Evolutionary conservation across 2,329 filamentous ascomycete species (phyloP).

Genomic region (Nemania sp.): DNA sequence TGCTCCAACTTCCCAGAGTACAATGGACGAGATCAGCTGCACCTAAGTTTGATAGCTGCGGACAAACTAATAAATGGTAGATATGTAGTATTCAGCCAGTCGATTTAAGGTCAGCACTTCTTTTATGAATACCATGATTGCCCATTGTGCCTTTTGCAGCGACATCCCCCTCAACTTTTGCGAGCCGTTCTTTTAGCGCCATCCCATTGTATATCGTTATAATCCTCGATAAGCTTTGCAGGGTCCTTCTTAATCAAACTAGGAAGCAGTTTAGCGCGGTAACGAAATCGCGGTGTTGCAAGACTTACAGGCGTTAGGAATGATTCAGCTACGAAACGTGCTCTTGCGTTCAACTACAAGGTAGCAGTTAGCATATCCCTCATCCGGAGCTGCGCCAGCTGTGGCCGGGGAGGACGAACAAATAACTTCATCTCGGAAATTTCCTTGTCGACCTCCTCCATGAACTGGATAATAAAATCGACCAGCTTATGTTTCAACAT

Average conservation of each 20-base stretch:
- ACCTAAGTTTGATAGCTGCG: neutral
- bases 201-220: constrained; percentile 14
- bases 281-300: neutral
- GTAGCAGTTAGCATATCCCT: constrained; percentile 37
- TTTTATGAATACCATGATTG: constrained; percentile 18
- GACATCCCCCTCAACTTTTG: neutral
- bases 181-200: constrained; percentile 16
- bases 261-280: constrained; percentile 7
- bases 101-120: neutral
- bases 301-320: constrained; percentile 87
- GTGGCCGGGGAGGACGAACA: constrained; percentile 59
- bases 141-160: constrained; percentile 3
- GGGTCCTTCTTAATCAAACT: constrained; percentile 26
- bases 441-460: constrained; percentile 99
- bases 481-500: constrained; percentile 99
- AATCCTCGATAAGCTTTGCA: constrained; percentile 4
- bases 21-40: neutral
- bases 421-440: constrained; percentile 99
- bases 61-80: neutral
- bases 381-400: neutral
- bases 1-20: neutral
- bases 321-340: constrained; percentile 96
- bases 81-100: neutral
- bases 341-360: constrained; percentile 85
- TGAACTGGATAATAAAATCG: constrained; percentile 98